Evolutionary conservation across 768 basidiomycete species (phyloP), one percentile per base, ranked within the genome.

Genomic region (Crucibulum laeve): DNA sequence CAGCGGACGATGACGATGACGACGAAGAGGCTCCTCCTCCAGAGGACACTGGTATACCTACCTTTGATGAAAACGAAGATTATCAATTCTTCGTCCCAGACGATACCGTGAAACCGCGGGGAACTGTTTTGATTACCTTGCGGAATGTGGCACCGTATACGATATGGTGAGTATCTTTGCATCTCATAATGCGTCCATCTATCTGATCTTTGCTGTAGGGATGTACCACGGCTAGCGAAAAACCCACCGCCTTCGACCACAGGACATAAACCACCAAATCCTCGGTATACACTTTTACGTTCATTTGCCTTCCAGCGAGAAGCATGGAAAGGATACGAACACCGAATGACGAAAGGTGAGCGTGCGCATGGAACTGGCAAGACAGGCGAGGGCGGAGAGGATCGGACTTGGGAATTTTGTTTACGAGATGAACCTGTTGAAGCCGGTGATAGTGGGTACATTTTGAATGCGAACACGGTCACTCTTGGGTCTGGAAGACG

Each of bases 341-440:
- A 98, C 60, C 71, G 90, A n/a, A 87, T 95, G 82, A 96, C 95
- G 3, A 87, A 92, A 56, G 94, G 94, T 4, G 90, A 78, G 67
- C 73, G 78, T 59, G 87, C 61, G 0, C 76, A 76, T 57, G 84
- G 79, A 22, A 76, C 67, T 30, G 79, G 76, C 21, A 83, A 61
- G 66, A 88, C 79, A 10, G 87, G 80, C 26, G 80, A 79, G 56
- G 84, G 79, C 6, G 87, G 81, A 37, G 87, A 83, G 53, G 87
- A 91, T 51, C 71, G 89, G 47, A 92, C 88, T 49, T 94, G 91
- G 91, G 88, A 93, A 61, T 92, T 94, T 63, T 91, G 74, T 62
- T 53, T 77, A 26, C 60, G 57, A 45, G 66, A 66, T 39, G 35
- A 34, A 10, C 18, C 11, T 4, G 18, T 8, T 37, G 36, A 8